Base-by-base conservation (phyloP, 2,329 filamentous ascomycete species). In the Pseudocercospora pini-densiflorae region DNA sequence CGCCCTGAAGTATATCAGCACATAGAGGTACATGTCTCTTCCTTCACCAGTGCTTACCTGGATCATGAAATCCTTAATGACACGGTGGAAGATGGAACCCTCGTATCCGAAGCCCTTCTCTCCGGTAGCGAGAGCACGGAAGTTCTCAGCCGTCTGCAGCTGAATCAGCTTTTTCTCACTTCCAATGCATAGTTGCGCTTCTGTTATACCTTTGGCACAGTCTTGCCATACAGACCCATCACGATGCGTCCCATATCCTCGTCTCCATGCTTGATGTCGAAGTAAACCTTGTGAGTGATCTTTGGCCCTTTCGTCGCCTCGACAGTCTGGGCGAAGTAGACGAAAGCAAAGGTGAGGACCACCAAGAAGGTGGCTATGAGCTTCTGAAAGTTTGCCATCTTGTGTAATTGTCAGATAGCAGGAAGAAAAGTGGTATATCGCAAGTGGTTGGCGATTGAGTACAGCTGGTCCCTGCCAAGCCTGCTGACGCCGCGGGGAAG, bases 41-140 rank as follows among this genome's bases (percentile, higher is more conserved):
- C 9, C 47, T 51, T 16, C 9, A 12, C 2, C 5, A 54, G 21
- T 31, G 9, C 23, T 12, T 21, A 59, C 92, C 85, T 95, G 92
- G 80, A 95, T 94, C 92, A 95, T 95, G 83, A 95, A 95, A 73
- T 89, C 80, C 85, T 92, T 92, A 86, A 95, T 95, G 78, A 95
- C 91, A 80, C 92, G 92, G 87, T 96, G 92, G 89, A 96, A 96
- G 77, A 81, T 86, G 60, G 91, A 94, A 69, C 88, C 91, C 81
- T 92, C 84, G 78, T 94, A 96, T 71, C 92, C 92, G 77, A 89
- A 94, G 76, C 91, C 92, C 85, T 94, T 92, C 87, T 94, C 90
- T 78, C 92, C 92, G 71, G 92, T 94, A 73, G 91, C 90, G 71
- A 96, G 86, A 77, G 90, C 90, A 75, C 91, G 89, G 86, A 90